phyloP scores from a whole-genome alignment of 768 basidiomycete species.

The Auriscalpium orientale region DNA sequence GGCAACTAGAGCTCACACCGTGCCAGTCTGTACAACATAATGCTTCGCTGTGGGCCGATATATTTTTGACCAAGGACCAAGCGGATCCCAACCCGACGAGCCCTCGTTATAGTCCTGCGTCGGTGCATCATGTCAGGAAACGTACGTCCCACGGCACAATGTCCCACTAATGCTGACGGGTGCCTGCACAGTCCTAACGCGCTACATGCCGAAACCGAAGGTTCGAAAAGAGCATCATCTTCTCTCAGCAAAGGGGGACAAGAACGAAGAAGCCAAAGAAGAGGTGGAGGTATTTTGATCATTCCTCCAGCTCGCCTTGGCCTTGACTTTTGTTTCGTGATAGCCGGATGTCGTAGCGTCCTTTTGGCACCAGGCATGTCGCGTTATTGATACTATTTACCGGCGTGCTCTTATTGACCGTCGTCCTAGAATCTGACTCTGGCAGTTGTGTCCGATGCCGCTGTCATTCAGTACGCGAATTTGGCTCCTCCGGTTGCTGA shows the following conservation, averaged over 20 bases:
- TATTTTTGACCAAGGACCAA: slow-evolving; percentile 63
- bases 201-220: slow-evolving; percentile 70
- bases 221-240: slow-evolving; percentile 80
- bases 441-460: slow-evolving; percentile 71
- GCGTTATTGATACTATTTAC: background rate
- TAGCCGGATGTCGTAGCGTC: slow-evolving; percentile 60
- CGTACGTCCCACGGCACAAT: slow-evolving; percentile 36
- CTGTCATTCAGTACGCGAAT: slow-evolving; percentile 41
- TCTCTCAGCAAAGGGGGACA: slow-evolving; percentile 35
- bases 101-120: slow-evolving; percentile 40
- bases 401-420: slow-evolving; percentile 3
- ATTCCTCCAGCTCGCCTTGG: too few species aligned
- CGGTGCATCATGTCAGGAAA: slow-evolving; percentile 69
- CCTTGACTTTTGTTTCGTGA: slow-evolving; percentile 7
- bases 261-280: slow-evolving; percentile 32
- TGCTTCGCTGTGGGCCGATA: slow-evolving; percentile 76
- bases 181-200: slow-evolving; percentile 60
- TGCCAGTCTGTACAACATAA: slow-evolving; percentile 68
- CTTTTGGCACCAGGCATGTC: slow-evolving; percentile 72
- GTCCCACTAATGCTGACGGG: background rate
- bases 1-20: background rate
- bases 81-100: slow-evolving; percentile 58
- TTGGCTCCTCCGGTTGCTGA: slow-evolving; percentile 54
- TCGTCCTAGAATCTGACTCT: slow-evolving; percentile 72
- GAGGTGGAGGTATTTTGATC: slow-evolving; percentile 37